Conservation (phyloP, 2,329 filamentous ascomycete genomes). For the Monosporascus sp. region DNA sequence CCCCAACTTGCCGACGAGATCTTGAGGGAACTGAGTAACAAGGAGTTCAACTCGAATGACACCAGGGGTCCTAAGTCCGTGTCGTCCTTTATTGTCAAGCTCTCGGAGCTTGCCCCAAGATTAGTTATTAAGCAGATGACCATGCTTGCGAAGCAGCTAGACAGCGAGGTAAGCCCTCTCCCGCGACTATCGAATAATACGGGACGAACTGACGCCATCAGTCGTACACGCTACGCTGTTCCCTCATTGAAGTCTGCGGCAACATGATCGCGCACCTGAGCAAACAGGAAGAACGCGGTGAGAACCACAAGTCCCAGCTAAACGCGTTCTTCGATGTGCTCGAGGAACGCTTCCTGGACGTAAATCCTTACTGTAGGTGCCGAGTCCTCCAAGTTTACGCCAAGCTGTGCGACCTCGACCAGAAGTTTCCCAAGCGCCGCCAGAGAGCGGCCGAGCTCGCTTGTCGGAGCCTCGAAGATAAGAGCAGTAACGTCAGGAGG, state of each 20-base stretch:
- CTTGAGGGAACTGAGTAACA: slow-evolving; percentile 88
- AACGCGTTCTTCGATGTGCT: slow-evolving; percentile 96
- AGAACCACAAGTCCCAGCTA: slow-evolving; percentile 91
- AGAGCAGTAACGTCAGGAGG: slow-evolving; percentile 92
- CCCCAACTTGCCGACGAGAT: slow-evolving; percentile 92
- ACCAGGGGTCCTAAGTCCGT: slow-evolving; percentile 93
- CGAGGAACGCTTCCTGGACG: slow-evolving; percentile 90
- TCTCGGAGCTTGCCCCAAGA: slow-evolving; percentile 86
- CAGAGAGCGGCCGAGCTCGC: slow-evolving; percentile 85
- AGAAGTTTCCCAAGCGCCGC: slow-evolving; percentile 89
- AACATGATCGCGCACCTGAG: slow-evolving; percentile 90
- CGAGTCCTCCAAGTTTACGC: slow-evolving; percentile 89
- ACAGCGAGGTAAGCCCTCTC: slow-evolving; percentile 66
- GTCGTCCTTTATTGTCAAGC: slow-evolving; percentile 84
- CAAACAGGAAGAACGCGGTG: slow-evolving; percentile 83
- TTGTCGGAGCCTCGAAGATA: slow-evolving; percentile 86
- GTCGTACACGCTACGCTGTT: slow-evolving; percentile 90
- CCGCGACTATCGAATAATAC: neutral
- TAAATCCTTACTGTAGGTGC: slow-evolving; percentile 94
- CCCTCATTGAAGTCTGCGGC: slow-evolving; percentile 93
- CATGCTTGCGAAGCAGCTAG: slow-evolving; percentile 85
- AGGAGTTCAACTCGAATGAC: slow-evolving; percentile 97
- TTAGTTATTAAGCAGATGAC: slow-evolving; percentile 98
- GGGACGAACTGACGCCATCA: slow-evolving; percentile 22
- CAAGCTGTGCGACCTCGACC: slow-evolving; percentile 87